Percentiles rank a stretch among this genome's conserved stretches.
Conservation (phyloP, 1,284 basidiomycete species). For the Leccinum angustisporum region DNA sequence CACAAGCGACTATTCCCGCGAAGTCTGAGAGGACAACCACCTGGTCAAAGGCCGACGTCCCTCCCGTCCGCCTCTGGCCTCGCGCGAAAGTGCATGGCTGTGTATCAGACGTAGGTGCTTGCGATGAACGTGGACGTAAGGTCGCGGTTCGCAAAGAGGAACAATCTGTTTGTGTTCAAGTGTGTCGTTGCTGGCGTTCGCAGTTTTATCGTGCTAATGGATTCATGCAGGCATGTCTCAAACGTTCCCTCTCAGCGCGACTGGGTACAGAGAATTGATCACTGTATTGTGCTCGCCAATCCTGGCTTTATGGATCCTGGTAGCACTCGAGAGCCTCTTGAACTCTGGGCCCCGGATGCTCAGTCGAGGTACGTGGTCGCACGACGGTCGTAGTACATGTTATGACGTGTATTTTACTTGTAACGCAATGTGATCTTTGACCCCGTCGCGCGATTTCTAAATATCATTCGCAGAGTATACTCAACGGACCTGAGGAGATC, state of each 20-base stretch:
- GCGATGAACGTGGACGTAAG: constrained; percentile 57
- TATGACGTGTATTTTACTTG: constrained; percentile 30
- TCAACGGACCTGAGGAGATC: too few relatives aligned
- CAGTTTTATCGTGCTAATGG: constrained; percentile 1
- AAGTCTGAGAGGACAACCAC: too few relatives aligned
- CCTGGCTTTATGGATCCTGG: constrained; percentile 96
- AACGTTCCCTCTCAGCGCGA: constrained; percentile 75
- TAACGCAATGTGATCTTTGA: constrained; percentile 8
- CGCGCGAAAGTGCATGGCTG: constrained; percentile 94
- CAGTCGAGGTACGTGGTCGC: constrained; percentile 84
- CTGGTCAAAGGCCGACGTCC: too few relatives aligned
- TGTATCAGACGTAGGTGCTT: constrained; percentile 95
- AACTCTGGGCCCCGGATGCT: constrained; percentile 98
- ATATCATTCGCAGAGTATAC: background rate
- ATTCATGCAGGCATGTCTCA: constrained; percentile 36
- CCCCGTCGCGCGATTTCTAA: constrained; percentile 16
- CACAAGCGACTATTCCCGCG: too few relatives aligned
- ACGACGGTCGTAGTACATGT: background rate
- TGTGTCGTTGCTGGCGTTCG: constrained; percentile 42
- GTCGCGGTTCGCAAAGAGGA: constrained; percentile 81
- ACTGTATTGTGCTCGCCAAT: constrained; percentile 93
- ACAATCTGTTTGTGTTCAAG: constrained; percentile 97
- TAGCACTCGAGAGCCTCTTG: constrained; percentile 84
- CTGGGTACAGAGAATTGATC: constrained; percentile 80
- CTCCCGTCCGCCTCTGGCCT: too few relatives aligned